A percentile compares a stretch with the other conserved stretches of the same genome.
These are phyloP conservation scores for Ascochyta lentis DNA, from an alignment of 2,329 filamentous ascomycete genomes.

Conservation along the genomic window DNA sequence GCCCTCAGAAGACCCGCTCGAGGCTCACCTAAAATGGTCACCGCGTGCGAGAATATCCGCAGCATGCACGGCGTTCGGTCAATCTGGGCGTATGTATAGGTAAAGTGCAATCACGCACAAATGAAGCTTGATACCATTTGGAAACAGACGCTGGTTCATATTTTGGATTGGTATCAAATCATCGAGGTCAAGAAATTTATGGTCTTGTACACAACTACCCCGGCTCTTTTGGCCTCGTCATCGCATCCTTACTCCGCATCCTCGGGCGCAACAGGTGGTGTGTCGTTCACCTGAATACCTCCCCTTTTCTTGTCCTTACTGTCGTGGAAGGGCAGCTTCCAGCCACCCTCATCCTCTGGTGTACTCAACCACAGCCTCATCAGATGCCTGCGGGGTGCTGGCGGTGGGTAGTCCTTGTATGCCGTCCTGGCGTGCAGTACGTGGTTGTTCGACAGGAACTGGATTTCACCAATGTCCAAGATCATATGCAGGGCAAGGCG, in stretches of 20 bases:
- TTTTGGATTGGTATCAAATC: constrained; percentile 10
- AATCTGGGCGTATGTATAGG: constrained; percentile 24
- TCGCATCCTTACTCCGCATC: constrained; percentile 70
- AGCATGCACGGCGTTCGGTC: constrained; percentile 32
- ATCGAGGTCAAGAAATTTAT: constrained; percentile 7
- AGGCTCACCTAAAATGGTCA: constrained; percentile 21
- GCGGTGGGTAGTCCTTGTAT: constrained; percentile 75
- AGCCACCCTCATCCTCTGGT: constrained; percentile 82
- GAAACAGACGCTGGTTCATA: constrained; percentile 3
- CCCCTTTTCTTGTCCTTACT: constrained; percentile 84
- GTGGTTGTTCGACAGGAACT: constrained; percentile 83
- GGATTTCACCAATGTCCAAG: constrained; percentile 85
- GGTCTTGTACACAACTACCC: constrained; percentile 2
- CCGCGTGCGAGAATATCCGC: constrained; percentile 16
- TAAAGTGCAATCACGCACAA: constrained; percentile 25
- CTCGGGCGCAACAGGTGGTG: constrained; percentile 73
- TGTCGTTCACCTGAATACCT: constrained; percentile 86
- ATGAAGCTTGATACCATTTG: constrained; percentile 38
- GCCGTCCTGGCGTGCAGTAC: constrained; percentile 81
- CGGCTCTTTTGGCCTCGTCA: background rate
- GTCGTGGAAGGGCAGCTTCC: constrained; percentile 83
- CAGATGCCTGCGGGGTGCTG: constrained; percentile 75
- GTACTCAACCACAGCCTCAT: constrained; percentile 86
- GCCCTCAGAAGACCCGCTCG: constrained; percentile 29
- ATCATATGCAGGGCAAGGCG: constrained; percentile 81